Base-by-base conservation (phyloP, 768 basidiomycete species). In the Cubamyces sp. region DNA sequence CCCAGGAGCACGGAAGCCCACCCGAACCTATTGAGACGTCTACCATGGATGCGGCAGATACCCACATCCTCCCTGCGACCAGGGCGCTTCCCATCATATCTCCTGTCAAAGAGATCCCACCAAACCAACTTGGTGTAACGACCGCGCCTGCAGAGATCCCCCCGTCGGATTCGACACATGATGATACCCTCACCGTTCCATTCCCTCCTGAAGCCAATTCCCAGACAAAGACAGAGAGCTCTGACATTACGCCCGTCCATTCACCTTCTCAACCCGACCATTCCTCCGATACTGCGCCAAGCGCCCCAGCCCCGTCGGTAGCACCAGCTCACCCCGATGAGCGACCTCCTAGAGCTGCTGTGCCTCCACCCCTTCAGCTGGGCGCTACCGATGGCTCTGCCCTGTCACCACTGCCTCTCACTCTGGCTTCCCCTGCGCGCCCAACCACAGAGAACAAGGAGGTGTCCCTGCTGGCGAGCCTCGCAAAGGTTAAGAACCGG, bases 401-500 rank as follows among this genome's bases (percentile, higher is more conserved):
- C 4, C 43, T 64, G 6, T 64, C 58, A 5, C 55, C 58, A 14
- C 21, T 64, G 30, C 59, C 58, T 2, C 39, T 42, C 2, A 19
- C 18, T 7, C 25, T 28, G 6, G 21, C 43, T 18, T 51, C 34
- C 8, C 26, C 43, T 3, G 15, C 45, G 5, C 39, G 34, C 1
- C 28, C 34, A 7, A 8, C 42, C 6, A 18, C 15, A 16, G 19
- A 42, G 14, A 41, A 16, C 5, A 19, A 50, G 30, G 41, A 60
- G 15, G n/a, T 41, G 0, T 45, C 53, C 12, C 47, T 65, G 11
- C 74, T 90, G 5, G 69, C 73, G 0, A 78, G 80, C 12, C 78
- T 91, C 0, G 68, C 64, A 0, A 66, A 71, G 19, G 78, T 81
- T 15, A 78, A 75, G 57, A 75, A 78, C 41, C 84, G 88, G 6